Conservation (phyloP, 1,139 yeast species). For the Magnusiomyces tetraspermus region DNA sequence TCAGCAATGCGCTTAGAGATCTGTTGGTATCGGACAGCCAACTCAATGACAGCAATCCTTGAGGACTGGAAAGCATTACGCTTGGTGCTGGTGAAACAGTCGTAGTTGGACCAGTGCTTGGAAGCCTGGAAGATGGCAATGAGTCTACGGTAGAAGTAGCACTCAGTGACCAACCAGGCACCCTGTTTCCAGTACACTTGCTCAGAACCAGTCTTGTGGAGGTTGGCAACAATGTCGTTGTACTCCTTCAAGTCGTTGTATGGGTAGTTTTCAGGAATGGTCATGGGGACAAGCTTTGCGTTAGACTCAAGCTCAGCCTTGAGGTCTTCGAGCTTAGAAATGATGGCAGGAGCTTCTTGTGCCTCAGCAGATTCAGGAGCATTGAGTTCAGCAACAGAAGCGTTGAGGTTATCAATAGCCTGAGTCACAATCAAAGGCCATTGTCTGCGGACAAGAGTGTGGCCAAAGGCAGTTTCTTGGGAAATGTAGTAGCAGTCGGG, state of each 20-base stretch:
- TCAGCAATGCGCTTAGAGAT: constrained; percentile 31
- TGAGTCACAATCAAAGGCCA: neutral
- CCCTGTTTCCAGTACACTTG: neutral
- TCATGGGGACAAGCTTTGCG: neutral
- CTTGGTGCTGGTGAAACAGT: constrained; percentile 32
- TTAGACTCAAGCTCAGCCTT: neutral
- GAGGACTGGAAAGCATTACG: constrained; percentile 68
- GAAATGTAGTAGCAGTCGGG: neutral
- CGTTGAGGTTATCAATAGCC: neutral
- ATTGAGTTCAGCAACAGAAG: neutral
- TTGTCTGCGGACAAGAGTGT: neutral
- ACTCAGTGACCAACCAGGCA: neutral
- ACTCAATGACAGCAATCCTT: constrained; percentile 66
- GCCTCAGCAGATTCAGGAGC: neutral
- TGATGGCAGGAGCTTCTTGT: neutral
- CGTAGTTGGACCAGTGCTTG: neutral
- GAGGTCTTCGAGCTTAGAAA: neutral
- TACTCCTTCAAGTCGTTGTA: neutral
- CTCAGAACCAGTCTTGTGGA: neutral
- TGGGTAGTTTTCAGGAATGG: neutral
- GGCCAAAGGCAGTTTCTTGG: neutral
- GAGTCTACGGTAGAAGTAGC: neutral
- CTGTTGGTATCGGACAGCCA: constrained; percentile 59
- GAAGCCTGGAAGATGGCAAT: neutral
- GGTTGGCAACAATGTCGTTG: neutral